These are phyloP conservation scores for Daldinia decipiens DNA, from an alignment of 495 filamentous ascomycete genomes.

Conservation along the genomic window DNA sequence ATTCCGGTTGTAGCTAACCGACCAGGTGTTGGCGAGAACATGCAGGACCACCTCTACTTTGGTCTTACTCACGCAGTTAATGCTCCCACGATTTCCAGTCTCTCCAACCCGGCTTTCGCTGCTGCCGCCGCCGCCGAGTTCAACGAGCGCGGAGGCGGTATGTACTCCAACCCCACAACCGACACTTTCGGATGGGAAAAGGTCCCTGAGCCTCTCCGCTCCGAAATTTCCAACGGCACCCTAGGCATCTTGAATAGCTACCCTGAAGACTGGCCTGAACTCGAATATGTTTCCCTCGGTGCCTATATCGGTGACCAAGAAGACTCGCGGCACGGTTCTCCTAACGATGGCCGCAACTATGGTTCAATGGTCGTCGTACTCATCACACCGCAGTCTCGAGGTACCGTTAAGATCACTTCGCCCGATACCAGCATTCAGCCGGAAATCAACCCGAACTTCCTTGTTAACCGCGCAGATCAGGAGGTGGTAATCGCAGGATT, in stretches of 20 bases:
- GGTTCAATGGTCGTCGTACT: constrained; percentile 45
- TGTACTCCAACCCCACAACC: constrained; percentile 50
- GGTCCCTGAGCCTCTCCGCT: constrained; percentile 51
- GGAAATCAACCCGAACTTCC: constrained; percentile 65
- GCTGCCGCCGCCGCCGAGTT: constrained; percentile 20
- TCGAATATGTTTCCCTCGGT: neutral
- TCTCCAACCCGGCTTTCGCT: neutral
- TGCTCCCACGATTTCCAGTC: constrained; percentile 32
- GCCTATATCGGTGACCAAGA: neutral
- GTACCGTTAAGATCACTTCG: constrained; percentile 64
- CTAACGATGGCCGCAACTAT: neutral
- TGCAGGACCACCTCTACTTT: constrained; percentile 56
- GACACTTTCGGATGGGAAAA: constrained; percentile 64
- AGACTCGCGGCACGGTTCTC: neutral
- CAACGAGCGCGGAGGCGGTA: constrained; percentile 46
- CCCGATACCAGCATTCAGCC: constrained; percentile 57
- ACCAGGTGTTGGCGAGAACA: constrained; percentile 62
- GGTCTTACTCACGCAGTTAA: constrained; percentile 45
- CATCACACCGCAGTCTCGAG: constrained; percentile 61
- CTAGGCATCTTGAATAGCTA: neutral
- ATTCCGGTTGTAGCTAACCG: constrained; percentile 56
- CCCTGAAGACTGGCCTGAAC: neutral
- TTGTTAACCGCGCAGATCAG: constrained; percentile 63
- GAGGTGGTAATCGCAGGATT: constrained; percentile 65
- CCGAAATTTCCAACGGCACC: constrained; percentile 3